These are phyloP conservation scores for Aulographum hederae DNA, from an alignment of 2,329 filamentous ascomycete species.

Conservation along the genomic window DNA sequence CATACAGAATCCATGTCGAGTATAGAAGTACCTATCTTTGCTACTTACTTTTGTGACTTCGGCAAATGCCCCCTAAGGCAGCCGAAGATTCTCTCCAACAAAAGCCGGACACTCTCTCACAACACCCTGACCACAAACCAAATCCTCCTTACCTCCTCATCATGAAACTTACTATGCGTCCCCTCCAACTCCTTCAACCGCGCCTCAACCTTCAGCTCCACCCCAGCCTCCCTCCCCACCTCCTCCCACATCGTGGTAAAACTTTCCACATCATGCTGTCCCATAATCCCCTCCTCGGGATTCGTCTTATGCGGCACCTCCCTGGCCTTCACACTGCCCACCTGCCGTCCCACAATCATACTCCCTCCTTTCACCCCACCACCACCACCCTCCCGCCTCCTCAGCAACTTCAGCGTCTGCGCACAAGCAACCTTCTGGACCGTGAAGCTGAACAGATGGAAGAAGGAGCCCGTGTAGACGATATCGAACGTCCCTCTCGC, in stretches of 20 bases:
- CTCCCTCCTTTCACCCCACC: slow-evolving; percentile 19
- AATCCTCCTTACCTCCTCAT: slow-evolving; percentile 1
- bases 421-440: slow-evolving; percentile 14
- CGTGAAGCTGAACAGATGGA: slow-evolving; percentile 22
- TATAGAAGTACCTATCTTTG: no score
- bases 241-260: slow-evolving; percentile 19
- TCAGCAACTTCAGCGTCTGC: slow-evolving; percentile 9
- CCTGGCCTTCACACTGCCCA: slow-evolving; percentile 17
- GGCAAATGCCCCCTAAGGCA: no score
- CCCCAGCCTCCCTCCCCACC: slow-evolving; percentile 3
- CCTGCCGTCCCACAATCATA: slow-evolving; percentile 34
- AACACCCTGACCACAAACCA: slow-evolving; percentile 4
- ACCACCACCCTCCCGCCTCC: slow-evolving; percentile 18
- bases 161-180: background rate
- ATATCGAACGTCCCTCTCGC: slow-evolving; percentile 17
- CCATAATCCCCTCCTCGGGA: slow-evolving; percentile 6
- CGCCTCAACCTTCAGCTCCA: slow-evolving; percentile 3
- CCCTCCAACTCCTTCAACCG: background rate
- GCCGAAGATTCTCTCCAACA: no score
- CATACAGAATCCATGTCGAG: no score
- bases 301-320: slow-evolving; percentile 6
- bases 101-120: no score
- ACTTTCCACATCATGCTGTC: slow-evolving; percentile 16
- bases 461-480: slow-evolving; percentile 21
- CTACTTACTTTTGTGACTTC: no score